These are phyloP conservation scores for Aureobasidium sp. DNA, from an alignment of 2,329 filamentous ascomycete genomes.

Conservation along the genomic window DNA sequence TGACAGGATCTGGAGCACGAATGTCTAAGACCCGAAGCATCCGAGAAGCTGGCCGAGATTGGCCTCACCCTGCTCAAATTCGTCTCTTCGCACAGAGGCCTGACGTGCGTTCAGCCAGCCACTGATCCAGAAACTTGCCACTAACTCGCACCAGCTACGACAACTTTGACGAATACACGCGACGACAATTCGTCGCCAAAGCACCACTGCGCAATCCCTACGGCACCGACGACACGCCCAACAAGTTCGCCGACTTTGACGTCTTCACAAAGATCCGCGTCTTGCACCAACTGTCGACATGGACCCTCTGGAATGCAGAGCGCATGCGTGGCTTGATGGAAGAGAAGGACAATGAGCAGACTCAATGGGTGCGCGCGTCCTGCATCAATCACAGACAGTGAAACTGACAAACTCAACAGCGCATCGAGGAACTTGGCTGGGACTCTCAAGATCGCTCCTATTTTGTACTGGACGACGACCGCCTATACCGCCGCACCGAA, in stretches of 20 bases:
- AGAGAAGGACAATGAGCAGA: constrained; percentile 72
- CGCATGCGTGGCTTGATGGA: constrained; percentile 78
- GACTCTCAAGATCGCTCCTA: constrained; percentile 80
- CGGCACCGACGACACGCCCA: constrained; percentile 63
- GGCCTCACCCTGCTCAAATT: constrained; percentile 83
- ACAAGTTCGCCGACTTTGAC: constrained; percentile 72
- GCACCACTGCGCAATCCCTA: constrained; percentile 75
- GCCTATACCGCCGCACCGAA: constrained; percentile 82
- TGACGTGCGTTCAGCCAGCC: constrained; percentile 57
- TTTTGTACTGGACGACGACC: constrained; percentile 86
- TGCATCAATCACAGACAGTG: constrained; percentile 11
- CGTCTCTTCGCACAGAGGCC: constrained; percentile 83
- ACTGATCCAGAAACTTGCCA: not conserved
- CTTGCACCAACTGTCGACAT: constrained; percentile 79
- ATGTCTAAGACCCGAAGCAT: constrained; percentile 67
- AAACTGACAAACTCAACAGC: constrained; percentile 28
- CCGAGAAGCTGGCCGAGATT: constrained; percentile 67
- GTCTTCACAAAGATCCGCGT: constrained; percentile 73
- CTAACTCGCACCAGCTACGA: constrained; percentile 50
- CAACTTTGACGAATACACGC: constrained; percentile 86
- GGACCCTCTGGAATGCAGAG: constrained; percentile 81
- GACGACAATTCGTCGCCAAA: constrained; percentile 79
- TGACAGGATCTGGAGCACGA: constrained; percentile 76
- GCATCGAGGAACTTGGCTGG: constrained; percentile 78
- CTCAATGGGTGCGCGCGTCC: constrained; percentile 60